Evolutionary conservation across 1,284 basidiomycete species (phyloP).

Genomic region (Ceratobasidium sp.): DNA sequence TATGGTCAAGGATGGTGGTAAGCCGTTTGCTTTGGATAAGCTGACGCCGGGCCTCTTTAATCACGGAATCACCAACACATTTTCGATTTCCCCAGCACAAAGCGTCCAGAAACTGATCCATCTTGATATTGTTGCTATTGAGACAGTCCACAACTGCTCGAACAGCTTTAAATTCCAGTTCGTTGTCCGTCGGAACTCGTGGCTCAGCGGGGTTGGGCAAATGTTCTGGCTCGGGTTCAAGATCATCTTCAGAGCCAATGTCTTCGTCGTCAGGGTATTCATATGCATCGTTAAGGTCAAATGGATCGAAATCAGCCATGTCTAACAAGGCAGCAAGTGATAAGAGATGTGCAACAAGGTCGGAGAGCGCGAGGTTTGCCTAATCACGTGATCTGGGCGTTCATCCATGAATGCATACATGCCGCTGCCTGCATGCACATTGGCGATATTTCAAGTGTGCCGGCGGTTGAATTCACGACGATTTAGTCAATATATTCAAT

Average conservation of each 20-base stretch:
- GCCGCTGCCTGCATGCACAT: no score
- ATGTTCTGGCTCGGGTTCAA: constrained; percentile 11
- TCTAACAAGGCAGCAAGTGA: no score
- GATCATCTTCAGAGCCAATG: not conserved
- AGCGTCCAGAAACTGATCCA: not conserved
- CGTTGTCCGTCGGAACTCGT: not conserved
- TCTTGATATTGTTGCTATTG: not conserved
- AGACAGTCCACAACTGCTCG: not conserved
- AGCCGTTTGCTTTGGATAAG: not conserved
- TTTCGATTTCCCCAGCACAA: not conserved
- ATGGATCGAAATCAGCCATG: not conserved
- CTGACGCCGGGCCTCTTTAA: not conserved
- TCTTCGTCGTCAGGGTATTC: constrained; percentile 14
- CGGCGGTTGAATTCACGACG: no score
- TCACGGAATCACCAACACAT: not conserved
- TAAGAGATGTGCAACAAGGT: no score
- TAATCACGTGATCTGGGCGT: no score
- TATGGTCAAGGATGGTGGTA: not conserved
- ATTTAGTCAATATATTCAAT: no score
- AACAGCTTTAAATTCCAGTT: not conserved
- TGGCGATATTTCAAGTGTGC: no score
- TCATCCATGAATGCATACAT: no score
- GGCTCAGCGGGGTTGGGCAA: not conserved
- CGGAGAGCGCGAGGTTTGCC: no score
- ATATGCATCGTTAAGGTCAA: not conserved